Evolutionary conservation across 495 filamentous ascomycete genomes (phyloP).

Genomic region (Aspergillus bridgeri): DNA sequence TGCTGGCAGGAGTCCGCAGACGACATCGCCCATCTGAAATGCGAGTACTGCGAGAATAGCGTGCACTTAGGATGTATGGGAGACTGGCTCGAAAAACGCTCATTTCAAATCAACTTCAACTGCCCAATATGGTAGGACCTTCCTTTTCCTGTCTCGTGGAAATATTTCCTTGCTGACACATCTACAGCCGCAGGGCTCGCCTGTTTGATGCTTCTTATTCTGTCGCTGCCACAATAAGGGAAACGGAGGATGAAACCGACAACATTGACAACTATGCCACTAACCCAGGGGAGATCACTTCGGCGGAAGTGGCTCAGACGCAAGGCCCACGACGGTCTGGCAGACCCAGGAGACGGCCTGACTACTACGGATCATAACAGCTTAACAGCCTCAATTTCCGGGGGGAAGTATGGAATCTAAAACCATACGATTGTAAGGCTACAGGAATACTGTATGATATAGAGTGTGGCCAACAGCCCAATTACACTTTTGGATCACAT

Average conservation of each 20-base stretch:
- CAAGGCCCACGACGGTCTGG: neutral
- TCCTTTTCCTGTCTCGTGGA: neutral
- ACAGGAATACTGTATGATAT: neutral
- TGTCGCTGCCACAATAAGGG: neutral
- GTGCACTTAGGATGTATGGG: conserved; percentile 4
- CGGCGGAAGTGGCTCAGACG: neutral
- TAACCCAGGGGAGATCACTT: neutral
- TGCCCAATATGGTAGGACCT: conserved; percentile 1
- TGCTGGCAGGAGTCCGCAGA: neutral
- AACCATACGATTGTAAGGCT: neutral
- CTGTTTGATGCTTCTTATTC: neutral
- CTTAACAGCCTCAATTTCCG: neutral
- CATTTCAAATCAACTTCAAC: conserved; percentile 1
- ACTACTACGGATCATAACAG: neutral
- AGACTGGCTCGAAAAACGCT: conserved; percentile 4
- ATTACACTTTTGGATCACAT: neutral
- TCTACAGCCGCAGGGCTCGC: neutral
- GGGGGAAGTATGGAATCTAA: neutral
- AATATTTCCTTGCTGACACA: neutral
- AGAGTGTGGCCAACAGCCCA: neutral
- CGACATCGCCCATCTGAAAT: conserved; percentile 1
- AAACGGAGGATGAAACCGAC: neutral
- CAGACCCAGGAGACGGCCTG: neutral
- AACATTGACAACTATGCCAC: neutral
- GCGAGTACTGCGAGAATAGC: neutral